Conservation (phyloP, 306 rosid species). For the Psophocarpus tetragonolobus region DNA sequence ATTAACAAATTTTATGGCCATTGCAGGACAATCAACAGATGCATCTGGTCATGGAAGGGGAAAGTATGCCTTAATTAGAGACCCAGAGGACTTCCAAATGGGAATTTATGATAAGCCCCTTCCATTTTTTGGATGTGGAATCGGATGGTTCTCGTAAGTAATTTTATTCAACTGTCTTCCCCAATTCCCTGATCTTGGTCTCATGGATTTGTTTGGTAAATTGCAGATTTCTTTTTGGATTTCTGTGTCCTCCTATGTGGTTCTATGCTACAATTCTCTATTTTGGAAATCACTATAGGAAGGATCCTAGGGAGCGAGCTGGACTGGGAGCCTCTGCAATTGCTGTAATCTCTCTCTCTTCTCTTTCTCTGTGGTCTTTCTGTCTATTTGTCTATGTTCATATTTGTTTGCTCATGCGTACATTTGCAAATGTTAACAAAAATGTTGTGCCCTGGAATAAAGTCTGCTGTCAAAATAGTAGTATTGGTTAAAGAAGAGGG, state of each 20-base stretch:
- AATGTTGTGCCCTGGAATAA: conserved; percentile 17
- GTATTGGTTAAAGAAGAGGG: background rate
- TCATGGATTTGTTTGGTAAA: conserved; percentile 27
- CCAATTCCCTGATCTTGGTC: conserved; percentile 26
- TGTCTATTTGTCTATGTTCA: background rate
- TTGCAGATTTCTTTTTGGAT: conserved; percentile 83
- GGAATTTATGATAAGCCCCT: conserved; percentile 91
- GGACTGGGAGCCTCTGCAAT: conserved; percentile 95
- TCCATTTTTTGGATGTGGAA: conserved; percentile 89
- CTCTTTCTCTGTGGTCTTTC: background rate
- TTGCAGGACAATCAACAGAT: conserved; percentile 69
- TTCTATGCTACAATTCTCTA: conserved; percentile 81
- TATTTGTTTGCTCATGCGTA: background rate
- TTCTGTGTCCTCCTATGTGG: conserved; percentile 83
- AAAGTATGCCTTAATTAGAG: conserved; percentile 67
- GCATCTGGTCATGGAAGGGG: conserved; percentile 57
- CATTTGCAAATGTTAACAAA: background rate
- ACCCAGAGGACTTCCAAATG: conserved; percentile 64
- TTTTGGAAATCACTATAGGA: conserved; percentile 74
- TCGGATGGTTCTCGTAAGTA: conserved; percentile 99
- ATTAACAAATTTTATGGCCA: conserved; percentile 37
- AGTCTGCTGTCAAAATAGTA: conserved; percentile 16
- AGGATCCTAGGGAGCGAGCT: conserved; percentile 97
- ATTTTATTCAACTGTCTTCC: conserved; percentile 1
- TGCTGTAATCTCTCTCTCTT: conserved; percentile 56